Percentiles rank a stretch among this genome's conserved stretches.
phyloP scores from a whole-genome alignment of 176 grass and related monocot species.

The Metroxylon sagu region DNA sequence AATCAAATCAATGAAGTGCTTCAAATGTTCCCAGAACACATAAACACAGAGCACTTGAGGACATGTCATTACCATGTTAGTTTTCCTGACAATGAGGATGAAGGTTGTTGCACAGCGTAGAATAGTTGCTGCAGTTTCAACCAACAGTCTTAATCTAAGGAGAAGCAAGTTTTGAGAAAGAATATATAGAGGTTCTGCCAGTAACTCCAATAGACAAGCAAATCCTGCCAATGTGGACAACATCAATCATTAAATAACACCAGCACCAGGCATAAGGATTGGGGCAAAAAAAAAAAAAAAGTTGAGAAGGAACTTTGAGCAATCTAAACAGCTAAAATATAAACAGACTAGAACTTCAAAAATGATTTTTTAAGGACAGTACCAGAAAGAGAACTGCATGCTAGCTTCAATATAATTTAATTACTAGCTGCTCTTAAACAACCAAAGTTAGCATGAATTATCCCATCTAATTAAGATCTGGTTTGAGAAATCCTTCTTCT shows the following conservation, averaged over 20 bases:
- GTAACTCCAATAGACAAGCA: conserved; percentile 88
- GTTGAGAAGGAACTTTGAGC: background rate
- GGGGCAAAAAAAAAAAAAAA: background rate
- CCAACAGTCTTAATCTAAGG: conserved; percentile 68
- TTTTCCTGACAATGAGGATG: conserved; percentile 52
- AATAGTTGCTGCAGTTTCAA: conserved; percentile 70
- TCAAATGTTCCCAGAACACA: too few relatives aligned
- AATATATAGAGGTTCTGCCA: conserved; percentile 92
- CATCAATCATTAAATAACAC: conserved; percentile 8
- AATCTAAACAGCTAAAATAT: background rate
- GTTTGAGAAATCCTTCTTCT: too few relatives aligned
- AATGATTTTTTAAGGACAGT: too few relatives aligned
- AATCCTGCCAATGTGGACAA: conserved; percentile 59
- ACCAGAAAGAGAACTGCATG: too few relatives aligned
- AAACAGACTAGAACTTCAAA: too few relatives aligned
- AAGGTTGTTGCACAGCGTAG: conserved; percentile 75
- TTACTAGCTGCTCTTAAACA: too few relatives aligned
- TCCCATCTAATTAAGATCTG: too few relatives aligned
- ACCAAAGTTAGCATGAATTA: too few relatives aligned
- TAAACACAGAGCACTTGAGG: background rate
- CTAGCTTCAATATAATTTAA: too few relatives aligned
- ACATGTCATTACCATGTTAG: conserved; percentile 48
- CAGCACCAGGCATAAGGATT: background rate
- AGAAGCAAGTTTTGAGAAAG: conserved; percentile 85
- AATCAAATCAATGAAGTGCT: too few relatives aligned